Conservation (phyloP, 306 rosid species). For the Astragalus glycyphyllos region DNA sequence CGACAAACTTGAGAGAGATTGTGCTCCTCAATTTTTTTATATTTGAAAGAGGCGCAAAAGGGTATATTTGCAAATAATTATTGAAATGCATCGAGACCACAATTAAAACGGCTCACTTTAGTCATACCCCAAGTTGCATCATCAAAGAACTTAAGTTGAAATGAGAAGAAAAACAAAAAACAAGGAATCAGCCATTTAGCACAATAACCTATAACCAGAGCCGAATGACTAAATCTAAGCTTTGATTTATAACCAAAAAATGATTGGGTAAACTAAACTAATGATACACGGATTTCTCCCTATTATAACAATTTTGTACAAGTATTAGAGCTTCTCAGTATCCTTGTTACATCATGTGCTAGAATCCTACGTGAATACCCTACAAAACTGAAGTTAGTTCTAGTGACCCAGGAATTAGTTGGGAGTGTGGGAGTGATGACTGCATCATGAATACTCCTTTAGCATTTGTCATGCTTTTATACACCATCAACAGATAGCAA, state of each 20-base stretch:
- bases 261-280: slow-evolving; percentile 32
- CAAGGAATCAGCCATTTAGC: too few relatives aligned
- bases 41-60: too few relatives aligned
- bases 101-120: too few relatives aligned
- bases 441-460: slow-evolving; percentile 39
- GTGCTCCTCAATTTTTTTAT: too few relatives aligned
- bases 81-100: too few relatives aligned
- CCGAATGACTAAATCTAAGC: background rate
- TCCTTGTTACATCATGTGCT: slow-evolving; percentile 41
- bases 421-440: slow-evolving; percentile 34
- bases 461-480: slow-evolving; percentile 42
- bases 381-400: slow-evolving; percentile 55
- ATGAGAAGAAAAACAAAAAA: too few relatives aligned
- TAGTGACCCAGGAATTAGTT: slow-evolving; percentile 37
- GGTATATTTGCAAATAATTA: too few relatives aligned
- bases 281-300: slow-evolving; percentile 42
- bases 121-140: too few relatives aligned
- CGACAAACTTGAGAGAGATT: too few relatives aligned
- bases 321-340: slow-evolving; percentile 29
- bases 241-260: slow-evolving; percentile 28
- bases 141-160: too few relatives aligned
- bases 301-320: slow-evolving; percentile 42
- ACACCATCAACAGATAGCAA: slow-evolving; percentile 54
- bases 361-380: slow-evolving; percentile 50
- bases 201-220: too few relatives aligned